Percentiles rank a stretch among this genome's conserved stretches.
Conservation (phyloP, 495 filamentous ascomycete species). For the Rostrohypoxylon terebratum region DNA sequence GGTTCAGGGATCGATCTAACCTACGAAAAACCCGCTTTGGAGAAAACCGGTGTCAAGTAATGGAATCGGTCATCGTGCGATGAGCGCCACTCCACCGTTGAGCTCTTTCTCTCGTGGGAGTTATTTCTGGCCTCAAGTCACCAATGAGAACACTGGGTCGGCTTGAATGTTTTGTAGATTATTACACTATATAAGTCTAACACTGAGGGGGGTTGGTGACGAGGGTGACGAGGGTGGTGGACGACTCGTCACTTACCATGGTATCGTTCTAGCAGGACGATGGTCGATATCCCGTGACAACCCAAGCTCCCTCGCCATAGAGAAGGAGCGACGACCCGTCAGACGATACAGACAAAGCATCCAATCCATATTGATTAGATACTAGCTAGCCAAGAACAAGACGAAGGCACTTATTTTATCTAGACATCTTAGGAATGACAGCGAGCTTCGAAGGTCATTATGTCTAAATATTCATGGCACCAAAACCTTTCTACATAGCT, state of each 20-base stretch:
- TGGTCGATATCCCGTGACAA: too few relatives aligned
- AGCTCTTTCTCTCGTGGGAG: not conserved
- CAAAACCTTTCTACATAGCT: too few relatives aligned
- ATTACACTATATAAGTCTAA: not conserved
- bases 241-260: not conserved
- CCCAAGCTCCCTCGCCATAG: too few relatives aligned
- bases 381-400: too few relatives aligned
- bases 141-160: not conserved
- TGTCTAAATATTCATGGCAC: too few relatives aligned
- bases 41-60: not conserved
- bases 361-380: too few relatives aligned
- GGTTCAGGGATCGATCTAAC: not conserved
- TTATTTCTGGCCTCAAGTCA: not conserved
- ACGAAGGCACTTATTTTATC: too few relatives aligned
- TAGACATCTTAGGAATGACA: too few relatives aligned
- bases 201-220: not conserved
- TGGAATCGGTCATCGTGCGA: not conserved
- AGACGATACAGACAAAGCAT: too few relatives aligned
- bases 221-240: not conserved
- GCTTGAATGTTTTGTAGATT: not conserved
- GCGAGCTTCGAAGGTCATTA: too few relatives aligned
- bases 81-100: not conserved
- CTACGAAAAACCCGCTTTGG: not conserved
- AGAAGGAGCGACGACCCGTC: too few relatives aligned
- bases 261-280: not conserved